A percentile compares a stretch with the other conserved stretches of the same genome.
These are phyloP conservation scores for Sherardia arvensis DNA, from an alignment of 257 asterid genomes.

Conservation along the genomic window DNA sequence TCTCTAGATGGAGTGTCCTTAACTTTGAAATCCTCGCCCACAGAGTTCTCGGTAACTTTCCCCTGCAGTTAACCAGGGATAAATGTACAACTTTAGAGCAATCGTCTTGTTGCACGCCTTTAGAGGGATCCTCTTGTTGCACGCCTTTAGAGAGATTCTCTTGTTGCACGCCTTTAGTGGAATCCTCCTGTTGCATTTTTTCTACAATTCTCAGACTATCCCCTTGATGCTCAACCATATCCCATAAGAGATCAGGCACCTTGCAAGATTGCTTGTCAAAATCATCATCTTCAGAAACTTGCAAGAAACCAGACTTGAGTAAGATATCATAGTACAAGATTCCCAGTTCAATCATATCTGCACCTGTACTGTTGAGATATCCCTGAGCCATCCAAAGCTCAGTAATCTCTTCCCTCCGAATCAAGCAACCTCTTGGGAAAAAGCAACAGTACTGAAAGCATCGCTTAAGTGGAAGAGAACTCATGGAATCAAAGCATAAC, in stretches of 20 bases:
- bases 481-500: slow-evolving; percentile 15
- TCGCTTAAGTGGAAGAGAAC: slow-evolving; percentile 13
- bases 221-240: slow-evolving; percentile 6
- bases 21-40: not conserved
- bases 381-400: slow-evolving; percentile 30
- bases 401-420: slow-evolving; percentile 19
- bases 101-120: no score
- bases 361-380: not conserved
- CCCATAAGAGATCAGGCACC: slow-evolving; percentile 25
- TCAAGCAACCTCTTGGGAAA: slow-evolving; percentile 12
- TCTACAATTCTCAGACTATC: not conserved
- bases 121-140: not conserved
- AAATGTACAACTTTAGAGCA: no score
- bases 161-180: not conserved
- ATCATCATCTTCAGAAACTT: slow-evolving; percentile 13
- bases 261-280: not conserved
- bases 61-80: not conserved
- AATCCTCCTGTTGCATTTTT: not conserved
- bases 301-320: slow-evolving; percentile 14
- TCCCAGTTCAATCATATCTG: not conserved
- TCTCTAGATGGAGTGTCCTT: not conserved
- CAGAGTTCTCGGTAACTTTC: not conserved
- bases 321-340: slow-evolving; percentile 3
- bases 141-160: not conserved
- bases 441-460: slow-evolving; percentile 20